These are phyloP conservation scores for Galerina sulciceps DNA, from an alignment of 768 basidiomycete species.

Conservation along the genomic window DNA sequence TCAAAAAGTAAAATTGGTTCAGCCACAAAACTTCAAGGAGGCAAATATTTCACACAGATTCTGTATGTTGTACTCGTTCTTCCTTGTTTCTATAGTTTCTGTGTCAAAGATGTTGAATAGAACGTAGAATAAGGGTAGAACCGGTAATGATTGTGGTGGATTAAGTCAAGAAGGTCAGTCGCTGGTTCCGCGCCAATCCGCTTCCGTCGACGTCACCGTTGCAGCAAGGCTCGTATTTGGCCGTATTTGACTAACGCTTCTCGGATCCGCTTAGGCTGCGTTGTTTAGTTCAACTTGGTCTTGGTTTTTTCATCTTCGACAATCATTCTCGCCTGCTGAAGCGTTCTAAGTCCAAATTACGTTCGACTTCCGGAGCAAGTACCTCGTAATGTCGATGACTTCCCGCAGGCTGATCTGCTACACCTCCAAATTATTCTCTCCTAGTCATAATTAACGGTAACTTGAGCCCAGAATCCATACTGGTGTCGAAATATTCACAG, in stretches of 20 bases:
- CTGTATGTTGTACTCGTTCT: neutral
- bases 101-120: conserved; percentile 1
- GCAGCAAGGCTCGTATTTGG: conserved; percentile 1
- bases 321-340: conserved; percentile 9
- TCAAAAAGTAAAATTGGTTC: neutral
- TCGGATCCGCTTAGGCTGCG: neutral
- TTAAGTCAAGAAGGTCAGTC: neutral
- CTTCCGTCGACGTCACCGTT: conserved; percentile 1
- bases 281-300: neutral
- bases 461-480: conserved; percentile 5
- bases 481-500: neutral
- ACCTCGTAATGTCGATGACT: neutral
- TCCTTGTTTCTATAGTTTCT: neutral
- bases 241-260: conserved; percentile 7
- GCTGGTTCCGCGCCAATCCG: neutral
- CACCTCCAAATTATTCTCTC: conserved; percentile 1
- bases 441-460: conserved; percentile 10
- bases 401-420: neutral
- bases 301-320: conserved; percentile 1
- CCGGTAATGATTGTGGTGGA: neutral
- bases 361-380: neutral
- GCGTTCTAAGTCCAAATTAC: conserved; percentile 20
- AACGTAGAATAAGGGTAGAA: conserved; percentile 13
- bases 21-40: conserved; percentile 3
- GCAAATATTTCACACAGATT: neutral